Base-by-base conservation (phyloP, 192 early-diverging fungal species). In the Funneliformis mosseae region DNA sequence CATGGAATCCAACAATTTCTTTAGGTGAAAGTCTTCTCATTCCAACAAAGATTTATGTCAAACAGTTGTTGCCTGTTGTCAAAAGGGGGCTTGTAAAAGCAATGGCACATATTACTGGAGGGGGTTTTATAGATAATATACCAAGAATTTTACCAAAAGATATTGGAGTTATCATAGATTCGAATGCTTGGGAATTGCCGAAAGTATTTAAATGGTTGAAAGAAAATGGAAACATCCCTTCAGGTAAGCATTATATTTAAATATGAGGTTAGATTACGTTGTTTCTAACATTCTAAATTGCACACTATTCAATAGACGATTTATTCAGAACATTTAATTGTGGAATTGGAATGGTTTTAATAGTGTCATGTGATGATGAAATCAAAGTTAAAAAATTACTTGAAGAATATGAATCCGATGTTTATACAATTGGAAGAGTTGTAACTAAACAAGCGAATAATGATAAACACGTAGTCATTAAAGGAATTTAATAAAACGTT, bases 241-340 rank as follows among this genome's bases (percentile, higher is more conserved):
- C 91, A 76, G 84, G 89, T 88, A 80, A 68, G 79, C 82, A 43
- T 69, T 74, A 55, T 33, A 14, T 4, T 42, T 76, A n/a, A 46
- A 11, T 27, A 16, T 72, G 23, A 72, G 8, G 0, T 33, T 7
- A 41, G 18, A 23, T 45, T n/a, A 39, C 18, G 28, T 33, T 25
- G 4, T 0, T 45, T 28, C 45, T 2, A 74, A 23, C 16, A 62
- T 70, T 86, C 11, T 41, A 8, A 43, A 42, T 21, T 71, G 42
- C 21, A 77, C 59, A 60, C 45, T 83, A 86, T 18, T 66, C 78
- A n/a, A 78, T 84, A 78, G 93, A 87, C 76, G 98, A 99, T 84
- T 93, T 99, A 89, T 92, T 96, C 8, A 91, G 98, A 68, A 98
- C 98, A 0, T 99, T 99, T 89, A 99, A 99, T 93, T 98, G 97